These are phyloP conservation scores for Fomitiporia mediterranea DNA, from an alignment of 1,284 basidiomycete genomes.

Conservation along the genomic window DNA sequence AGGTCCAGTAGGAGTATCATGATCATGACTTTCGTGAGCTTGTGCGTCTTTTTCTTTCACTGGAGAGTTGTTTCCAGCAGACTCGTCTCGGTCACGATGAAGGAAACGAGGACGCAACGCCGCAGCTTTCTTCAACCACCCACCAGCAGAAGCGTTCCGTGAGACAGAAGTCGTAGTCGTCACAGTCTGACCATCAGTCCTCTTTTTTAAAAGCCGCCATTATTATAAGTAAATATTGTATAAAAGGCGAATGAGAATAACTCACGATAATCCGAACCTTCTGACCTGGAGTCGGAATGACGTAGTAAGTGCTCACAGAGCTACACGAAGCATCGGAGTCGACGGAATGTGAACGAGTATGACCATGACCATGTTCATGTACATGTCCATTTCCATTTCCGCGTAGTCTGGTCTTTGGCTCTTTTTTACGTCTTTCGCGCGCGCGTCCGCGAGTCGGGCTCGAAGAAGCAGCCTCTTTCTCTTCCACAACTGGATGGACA, in stretches of 20 bases:
- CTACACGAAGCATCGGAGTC: conserved; percentile 40
- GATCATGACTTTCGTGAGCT: too few relatives aligned
- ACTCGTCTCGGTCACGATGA: conserved; percentile 1
- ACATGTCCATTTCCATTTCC: conserved; percentile 22
- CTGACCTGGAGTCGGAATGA: conserved; percentile 59
- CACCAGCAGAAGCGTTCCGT: not conserved
- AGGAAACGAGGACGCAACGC: not conserved
- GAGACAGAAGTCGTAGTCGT: conserved; percentile 2
- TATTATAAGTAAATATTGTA: not conserved
- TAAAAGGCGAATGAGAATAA: conserved; percentile 24
- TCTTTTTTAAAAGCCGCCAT: not conserved
- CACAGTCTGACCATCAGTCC: not conserved
- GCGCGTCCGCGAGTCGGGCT: not conserved
- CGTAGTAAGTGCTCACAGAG: conserved; percentile 67
- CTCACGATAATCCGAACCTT: conserved; percentile 69
- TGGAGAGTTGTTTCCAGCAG: too few relatives aligned
- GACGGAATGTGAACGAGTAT: conserved; percentile 28
- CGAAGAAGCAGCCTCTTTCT: not conserved
- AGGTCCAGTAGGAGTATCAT: too few relatives aligned
- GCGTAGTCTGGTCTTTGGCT: not conserved
- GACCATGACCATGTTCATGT: conserved; percentile 19
- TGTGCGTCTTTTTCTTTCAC: too few relatives aligned
- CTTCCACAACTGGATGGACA: not conserved
- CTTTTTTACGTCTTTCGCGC: not conserved
- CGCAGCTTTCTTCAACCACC: conserved; percentile 4